A percentile compares a stretch with the other conserved stretches of the same genome.
Conservation (phyloP, 2,329 filamentous ascomycete genomes). For the Aspergillus sp. region DNA sequence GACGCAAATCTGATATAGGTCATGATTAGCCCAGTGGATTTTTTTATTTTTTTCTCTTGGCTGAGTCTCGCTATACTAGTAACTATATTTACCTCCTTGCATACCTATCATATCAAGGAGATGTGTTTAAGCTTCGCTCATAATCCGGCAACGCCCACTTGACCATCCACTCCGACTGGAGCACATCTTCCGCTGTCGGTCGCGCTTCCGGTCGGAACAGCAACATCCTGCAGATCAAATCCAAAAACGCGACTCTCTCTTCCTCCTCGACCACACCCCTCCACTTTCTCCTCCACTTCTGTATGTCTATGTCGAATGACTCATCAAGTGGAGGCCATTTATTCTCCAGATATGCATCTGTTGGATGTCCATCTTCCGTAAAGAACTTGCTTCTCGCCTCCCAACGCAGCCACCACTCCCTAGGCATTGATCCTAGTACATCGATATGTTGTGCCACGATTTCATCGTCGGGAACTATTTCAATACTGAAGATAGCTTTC, state of each 20-base stretch:
- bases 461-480: constrained; percentile 20
- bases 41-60: too few species aligned
- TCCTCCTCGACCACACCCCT: constrained; percentile 12
- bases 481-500: constrained; percentile 25
- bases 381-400: constrained; percentile 18
- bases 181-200: constrained; percentile 15
- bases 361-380: constrained; percentile 18
- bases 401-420: constrained; percentile 22
- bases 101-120: too few species aligned
- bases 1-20: too few species aligned
- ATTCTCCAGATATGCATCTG: constrained; percentile 7
- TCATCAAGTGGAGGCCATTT: constrained; percentile 12
- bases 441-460: constrained; percentile 25
- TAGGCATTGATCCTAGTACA: constrained; percentile 24
- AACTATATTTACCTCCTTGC: too few species aligned
- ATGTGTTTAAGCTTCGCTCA: neutral
- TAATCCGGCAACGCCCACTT: constrained; percentile 23
- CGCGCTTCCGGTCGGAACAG: constrained; percentile 19
- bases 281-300: constrained; percentile 17
- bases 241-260: constrained; percentile 20
- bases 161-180: constrained; percentile 22
- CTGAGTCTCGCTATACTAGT: too few species aligned
- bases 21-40: too few species aligned
- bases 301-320: constrained; percentile 17
- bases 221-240: constrained; percentile 21